Conservation (phyloP, 2,329 filamentous ascomycete genomes). For the Botrytis paeoniae region DNA sequence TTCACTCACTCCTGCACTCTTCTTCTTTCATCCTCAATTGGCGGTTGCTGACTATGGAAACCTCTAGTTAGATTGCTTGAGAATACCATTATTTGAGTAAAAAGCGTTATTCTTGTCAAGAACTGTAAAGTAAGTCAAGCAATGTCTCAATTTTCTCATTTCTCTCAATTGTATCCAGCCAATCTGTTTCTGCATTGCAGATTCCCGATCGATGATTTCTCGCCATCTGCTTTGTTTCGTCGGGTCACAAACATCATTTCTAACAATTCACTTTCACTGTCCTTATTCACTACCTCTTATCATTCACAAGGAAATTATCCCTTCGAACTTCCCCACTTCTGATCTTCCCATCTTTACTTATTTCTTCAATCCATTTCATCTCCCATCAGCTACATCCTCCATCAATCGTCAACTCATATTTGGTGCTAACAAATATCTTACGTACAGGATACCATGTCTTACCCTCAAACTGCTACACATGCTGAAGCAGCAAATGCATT, state of each 20-base stretch:
- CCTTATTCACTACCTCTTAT: slow-evolving; percentile 10
- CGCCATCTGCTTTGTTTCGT: background rate
- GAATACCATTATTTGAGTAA: slow-evolving; percentile 20
- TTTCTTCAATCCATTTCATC: background rate
- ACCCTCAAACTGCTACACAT: slow-evolving; percentile 35
- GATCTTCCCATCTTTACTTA: background rate
- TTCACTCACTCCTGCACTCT: background rate
- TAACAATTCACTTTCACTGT: background rate
- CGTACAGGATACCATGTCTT: slow-evolving; percentile 38
- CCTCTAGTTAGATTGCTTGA: slow-evolving; percentile 26
- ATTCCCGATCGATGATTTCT: background rate
- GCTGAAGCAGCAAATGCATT: slow-evolving; percentile 30
- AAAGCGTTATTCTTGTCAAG: slow-evolving; percentile 24
- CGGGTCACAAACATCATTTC: slow-evolving; percentile 2
- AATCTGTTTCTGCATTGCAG: background rate
- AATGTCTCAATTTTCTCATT: background rate
- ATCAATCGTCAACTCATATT: slow-evolving; percentile 17
- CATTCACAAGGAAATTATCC: background rate
- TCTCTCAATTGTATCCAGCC: background rate
- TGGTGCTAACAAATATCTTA: slow-evolving; percentile 23
- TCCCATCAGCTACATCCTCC: slow-evolving; percentile 12
- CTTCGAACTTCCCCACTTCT: background rate
- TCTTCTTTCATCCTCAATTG: background rate
- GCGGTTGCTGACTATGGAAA: slow-evolving; percentile 20
- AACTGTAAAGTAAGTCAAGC: slow-evolving; percentile 31